Evolutionary conservation across 2,329 filamentous ascomycete species (phyloP).

Genomic region (Calonectria pseudoturangicola): DNA sequence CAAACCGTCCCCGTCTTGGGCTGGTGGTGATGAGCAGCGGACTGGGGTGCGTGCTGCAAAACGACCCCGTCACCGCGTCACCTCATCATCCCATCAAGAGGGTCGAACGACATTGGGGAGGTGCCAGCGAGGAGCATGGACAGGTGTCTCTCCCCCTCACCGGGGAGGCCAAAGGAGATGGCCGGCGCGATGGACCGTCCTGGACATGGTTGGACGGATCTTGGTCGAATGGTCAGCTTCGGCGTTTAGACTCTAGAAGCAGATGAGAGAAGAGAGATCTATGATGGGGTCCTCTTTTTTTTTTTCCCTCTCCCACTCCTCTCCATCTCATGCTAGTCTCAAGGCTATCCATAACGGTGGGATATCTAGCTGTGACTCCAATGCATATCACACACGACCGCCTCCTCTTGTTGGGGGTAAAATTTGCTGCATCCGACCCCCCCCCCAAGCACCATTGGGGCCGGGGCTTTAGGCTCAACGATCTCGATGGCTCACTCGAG

Average conservation of each 20-base stretch:
- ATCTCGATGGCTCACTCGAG: conserved; percentile 41
- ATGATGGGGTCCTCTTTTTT: conserved; percentile 4
- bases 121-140: neutral
- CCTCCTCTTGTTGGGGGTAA: conserved; percentile 16
- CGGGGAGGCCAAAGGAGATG: conserved; percentile 23
- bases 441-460: neutral
- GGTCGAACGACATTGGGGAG: conserved; percentile 28
- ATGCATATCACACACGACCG: conserved; percentile 24
- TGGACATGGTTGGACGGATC: conserved; percentile 15
- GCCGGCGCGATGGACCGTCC: conserved; percentile 25
- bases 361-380: conserved; percentile 8
- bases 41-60: conserved; percentile 28
- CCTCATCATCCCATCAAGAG: conserved; percentile 13
- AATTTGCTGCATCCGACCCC: neutral
- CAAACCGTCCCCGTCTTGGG: conserved; percentile 15
- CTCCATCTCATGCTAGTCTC: conserved; percentile 23
- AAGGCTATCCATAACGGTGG: conserved; percentile 17
- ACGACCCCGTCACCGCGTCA: conserved; percentile 29
- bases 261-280: conserved; percentile 38
- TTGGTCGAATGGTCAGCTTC: conserved; percentile 28
- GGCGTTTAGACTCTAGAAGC: conserved; percentile 13
- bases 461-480: conserved; percentile 21
- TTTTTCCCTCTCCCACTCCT: neutral
- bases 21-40: conserved; percentile 9
- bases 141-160: conserved; percentile 27